Conservation (phyloP, 2,329 filamentous ascomycete genomes). For the Aspergillus latus region DNA sequence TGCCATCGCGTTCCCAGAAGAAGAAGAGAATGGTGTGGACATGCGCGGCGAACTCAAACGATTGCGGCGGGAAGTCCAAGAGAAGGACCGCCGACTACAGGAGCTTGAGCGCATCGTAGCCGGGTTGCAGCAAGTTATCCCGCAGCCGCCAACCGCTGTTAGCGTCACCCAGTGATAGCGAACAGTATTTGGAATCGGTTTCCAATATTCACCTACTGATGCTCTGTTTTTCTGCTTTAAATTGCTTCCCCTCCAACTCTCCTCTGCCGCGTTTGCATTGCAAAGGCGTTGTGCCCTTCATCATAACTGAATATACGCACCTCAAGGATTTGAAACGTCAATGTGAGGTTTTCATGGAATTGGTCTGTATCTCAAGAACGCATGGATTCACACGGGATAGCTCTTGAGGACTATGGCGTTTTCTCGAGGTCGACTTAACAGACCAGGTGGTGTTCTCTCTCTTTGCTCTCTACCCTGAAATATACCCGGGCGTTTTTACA, state of each 20-base stretch:
- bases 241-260: conserved; percentile 8
- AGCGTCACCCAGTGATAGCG: conserved; percentile 19
- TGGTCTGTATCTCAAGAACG: conserved; percentile 26
- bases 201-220: conserved; percentile 1
- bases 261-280: conserved; percentile 31
- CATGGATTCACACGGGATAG: conserved; percentile 20
- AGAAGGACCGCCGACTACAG: conserved; percentile 48
- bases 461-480: conserved; percentile 29
- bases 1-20: conserved; percentile 29
- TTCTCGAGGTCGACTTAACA: conserved; percentile 29
- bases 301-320: conserved; percentile 21
- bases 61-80: conserved; percentile 64
- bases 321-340: conserved; percentile 23
- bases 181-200: background rate
- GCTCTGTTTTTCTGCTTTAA: conserved; percentile 7
- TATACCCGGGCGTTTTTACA: conserved; percentile 37
- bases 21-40: conserved; percentile 43
- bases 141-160: conserved; percentile 32
- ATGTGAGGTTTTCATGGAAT: conserved; percentile 24
- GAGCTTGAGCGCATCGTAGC: conserved; percentile 43
- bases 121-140: conserved; percentile 39
- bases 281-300: conserved; percentile 29
- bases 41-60: conserved; percentile 67
- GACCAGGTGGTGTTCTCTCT: conserved; percentile 34
- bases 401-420: conserved; percentile 34